Base-by-base conservation (phyloP, 441 rosid species). In the Arabidopsis lyrata region DNA sequence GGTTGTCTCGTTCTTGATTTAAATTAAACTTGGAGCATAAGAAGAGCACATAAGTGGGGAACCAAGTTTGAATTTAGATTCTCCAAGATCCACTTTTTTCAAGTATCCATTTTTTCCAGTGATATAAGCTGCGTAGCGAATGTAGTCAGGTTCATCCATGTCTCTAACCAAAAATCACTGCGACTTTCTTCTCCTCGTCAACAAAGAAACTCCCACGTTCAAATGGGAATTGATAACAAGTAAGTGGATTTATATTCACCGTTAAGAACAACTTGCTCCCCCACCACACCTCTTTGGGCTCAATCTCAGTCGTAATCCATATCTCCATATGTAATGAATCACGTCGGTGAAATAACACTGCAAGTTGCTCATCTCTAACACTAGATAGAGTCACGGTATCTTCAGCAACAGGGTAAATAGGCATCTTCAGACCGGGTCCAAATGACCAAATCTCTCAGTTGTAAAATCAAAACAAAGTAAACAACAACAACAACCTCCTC, bases 321-420 rank as follows among this genome's bases (percentile, higher is more conserved):
- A 59, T 38, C 32, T 36, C 34, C 34, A 52, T 52, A 11, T 49
- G 29, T 49, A 20, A 49, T 50, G 29, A 20, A 50, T 11, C n/a
- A 41, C 15, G 54, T 22, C 8, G 32, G 3, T 22, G n/a, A 50
- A 11, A 22, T 5, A 50, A 50, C 31, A 50, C 56, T 52, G 56
- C 15, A 52, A 52, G 56, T 24, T 50, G 55, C n/a, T 50, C 29
- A 11, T 52, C n/a, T 50, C 56, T 22, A 24, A 50, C 15, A 50
- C 32, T 50, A 50, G 55, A 10, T 50, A 50, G n/a, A 20, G 31
- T 11, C 8, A 50, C 56, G 11, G 11, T 11, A 11, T 3, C 7
- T 50, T 5, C 27, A 50, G 6, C 0, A 50, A 13, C 6, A 1
- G 2, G n/a, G 27, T 11, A 6, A 52, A 27, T 11, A 24, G 56